Conservation (phyloP, 1,284 basidiomycete genomes). For the Peniophora sp. region DNA sequence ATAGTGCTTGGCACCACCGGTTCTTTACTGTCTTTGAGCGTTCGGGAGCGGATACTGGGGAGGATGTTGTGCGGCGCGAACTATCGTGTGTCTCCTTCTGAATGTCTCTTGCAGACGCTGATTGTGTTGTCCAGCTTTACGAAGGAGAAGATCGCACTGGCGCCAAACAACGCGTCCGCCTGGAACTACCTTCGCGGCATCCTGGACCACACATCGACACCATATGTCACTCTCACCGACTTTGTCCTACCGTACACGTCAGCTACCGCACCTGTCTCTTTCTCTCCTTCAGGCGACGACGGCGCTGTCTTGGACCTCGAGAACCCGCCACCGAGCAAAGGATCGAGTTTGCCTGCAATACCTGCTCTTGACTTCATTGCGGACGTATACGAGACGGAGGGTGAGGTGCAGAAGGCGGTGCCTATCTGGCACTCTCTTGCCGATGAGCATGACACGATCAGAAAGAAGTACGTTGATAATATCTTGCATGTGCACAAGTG, state of each 20-base stretch:
- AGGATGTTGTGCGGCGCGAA: conserved; percentile 55
- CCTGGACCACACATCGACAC: conserved; percentile 49
- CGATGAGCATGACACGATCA: conserved; percentile 66
- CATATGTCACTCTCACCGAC: conserved; percentile 45
- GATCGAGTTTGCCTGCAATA: conserved; percentile 67
- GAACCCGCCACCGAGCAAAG: conserved; percentile 57
- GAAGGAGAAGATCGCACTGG: conserved; percentile 75
- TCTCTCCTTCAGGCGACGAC: conserved; percentile 12
- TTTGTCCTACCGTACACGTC: conserved; percentile 64
- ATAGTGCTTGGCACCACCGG: conserved; percentile 97
- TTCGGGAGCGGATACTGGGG: conserved; percentile 48
- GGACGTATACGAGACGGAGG: conserved; percentile 62
- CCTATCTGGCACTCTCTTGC: conserved; percentile 68
- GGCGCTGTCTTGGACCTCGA: conserved; percentile 61
- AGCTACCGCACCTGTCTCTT: conserved; percentile 17
- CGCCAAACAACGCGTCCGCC: conserved; percentile 86
- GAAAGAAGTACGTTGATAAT: conserved; percentile 57
- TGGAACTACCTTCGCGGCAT: conserved; percentile 92
- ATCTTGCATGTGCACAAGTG: conserved; percentile 9
- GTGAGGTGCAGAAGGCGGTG: conserved; percentile 39
- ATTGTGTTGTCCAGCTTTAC: conserved; percentile 32
- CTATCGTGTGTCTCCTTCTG: conserved; percentile 45
- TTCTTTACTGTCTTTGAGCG: conserved; percentile 86
- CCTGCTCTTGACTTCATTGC: conserved; percentile 83
- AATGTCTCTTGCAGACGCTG: neutral